Evolutionary conservation across 805 yeast genomes (phyloP).

Genomic region (Candida hungchunana): DNA sequence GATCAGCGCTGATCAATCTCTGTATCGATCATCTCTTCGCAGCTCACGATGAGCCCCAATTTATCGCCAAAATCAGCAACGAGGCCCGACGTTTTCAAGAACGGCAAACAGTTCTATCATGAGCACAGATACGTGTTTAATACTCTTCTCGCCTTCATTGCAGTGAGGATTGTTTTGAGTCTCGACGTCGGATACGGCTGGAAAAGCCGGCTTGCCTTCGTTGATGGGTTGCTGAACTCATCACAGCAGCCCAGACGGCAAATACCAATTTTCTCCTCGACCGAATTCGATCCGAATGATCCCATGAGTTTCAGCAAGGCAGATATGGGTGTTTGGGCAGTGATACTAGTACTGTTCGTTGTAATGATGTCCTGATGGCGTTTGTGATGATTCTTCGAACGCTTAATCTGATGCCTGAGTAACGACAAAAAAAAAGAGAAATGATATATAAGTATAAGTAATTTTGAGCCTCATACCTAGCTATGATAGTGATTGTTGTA

Average conservation of each 20-base stretch:
- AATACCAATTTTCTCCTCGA: background rate
- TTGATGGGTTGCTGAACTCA: background rate
- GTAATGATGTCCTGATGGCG: conserved; percentile 1
- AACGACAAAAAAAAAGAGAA: too few relatives aligned
- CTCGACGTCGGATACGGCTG: background rate
- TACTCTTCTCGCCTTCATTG: background rate
- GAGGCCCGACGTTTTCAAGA: background rate
- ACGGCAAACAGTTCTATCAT: background rate
- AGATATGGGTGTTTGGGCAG: conserved; percentile 1
- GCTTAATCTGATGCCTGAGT: too few relatives aligned
- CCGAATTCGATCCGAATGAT: conserved; percentile 4
- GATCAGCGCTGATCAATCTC: background rate
- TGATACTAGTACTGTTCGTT: background rate
- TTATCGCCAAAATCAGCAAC: background rate
- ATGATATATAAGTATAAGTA: too few relatives aligned
- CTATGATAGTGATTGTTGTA: too few relatives aligned
- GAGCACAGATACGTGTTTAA: conserved; percentile 2
- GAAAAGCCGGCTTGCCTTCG: too few relatives aligned
- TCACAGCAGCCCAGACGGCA: too few relatives aligned
- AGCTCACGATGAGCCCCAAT: background rate
- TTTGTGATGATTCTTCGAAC: too few relatives aligned
- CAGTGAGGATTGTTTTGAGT: background rate
- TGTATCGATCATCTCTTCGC: background rate
- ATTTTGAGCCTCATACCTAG: too few relatives aligned
- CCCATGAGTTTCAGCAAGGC: conserved; percentile 4